Evolutionary conservation across 2,329 filamentous ascomycete genomes (phyloP).

Genomic region (Hymenoscyphus repandus): DNA sequence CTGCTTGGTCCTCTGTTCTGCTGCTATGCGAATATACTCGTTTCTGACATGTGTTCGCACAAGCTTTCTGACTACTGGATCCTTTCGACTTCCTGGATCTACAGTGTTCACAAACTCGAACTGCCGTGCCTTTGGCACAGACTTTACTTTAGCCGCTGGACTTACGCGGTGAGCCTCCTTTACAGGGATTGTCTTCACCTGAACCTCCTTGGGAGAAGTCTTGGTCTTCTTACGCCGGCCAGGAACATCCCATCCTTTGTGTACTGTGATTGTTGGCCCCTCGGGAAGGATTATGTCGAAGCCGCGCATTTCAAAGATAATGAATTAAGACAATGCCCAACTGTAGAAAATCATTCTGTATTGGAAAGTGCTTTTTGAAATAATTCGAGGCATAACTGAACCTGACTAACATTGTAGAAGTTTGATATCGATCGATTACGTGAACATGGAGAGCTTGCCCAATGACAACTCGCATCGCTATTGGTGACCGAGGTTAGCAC

Average conservation of each 20-base stretch:
- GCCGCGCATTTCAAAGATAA: background rate
- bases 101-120: slow-evolving; percentile 18
- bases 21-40: slow-evolving; percentile 11
- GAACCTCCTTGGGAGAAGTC: background rate
- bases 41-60: slow-evolving; percentile 20
- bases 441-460: too few relatives aligned
- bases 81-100: slow-evolving; percentile 5
- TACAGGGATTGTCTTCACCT: background rate
- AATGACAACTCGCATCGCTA: too few relatives aligned
- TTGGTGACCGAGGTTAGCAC: too few relatives aligned
- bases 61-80: slow-evolving; percentile 12
- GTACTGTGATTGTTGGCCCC: slow-evolving; percentile 4
- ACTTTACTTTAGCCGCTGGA: background rate
- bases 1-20: background rate
- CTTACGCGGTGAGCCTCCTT: background rate
- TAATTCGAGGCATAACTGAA: background rate
- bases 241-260: slow-evolving; percentile 3
- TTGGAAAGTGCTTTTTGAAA: background rate
- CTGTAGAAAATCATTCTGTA: background rate
- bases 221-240: background rate
- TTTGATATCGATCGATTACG: too few relatives aligned
- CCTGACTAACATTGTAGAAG: too few relatives aligned
- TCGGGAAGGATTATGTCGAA: slow-evolving; percentile 5
- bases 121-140: background rate
- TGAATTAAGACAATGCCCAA: background rate